phyloP scores from a whole-genome alignment of 192 early-diverging fungal species.

The Mortierella alpina region DNA sequence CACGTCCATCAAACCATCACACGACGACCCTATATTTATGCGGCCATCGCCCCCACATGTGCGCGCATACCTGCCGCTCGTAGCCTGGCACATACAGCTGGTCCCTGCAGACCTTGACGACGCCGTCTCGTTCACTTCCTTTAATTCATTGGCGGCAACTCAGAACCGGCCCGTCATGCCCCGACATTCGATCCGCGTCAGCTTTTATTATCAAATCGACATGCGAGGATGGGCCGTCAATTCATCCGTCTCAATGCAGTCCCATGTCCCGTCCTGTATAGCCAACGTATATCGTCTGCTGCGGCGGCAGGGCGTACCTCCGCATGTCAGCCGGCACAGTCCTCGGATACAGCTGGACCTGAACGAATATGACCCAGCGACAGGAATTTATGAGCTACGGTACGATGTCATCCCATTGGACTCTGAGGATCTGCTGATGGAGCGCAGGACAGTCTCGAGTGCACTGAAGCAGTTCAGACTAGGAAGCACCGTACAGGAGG shows the following conservation, averaged over 20 bases:
- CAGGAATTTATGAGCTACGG: constrained; percentile 52
- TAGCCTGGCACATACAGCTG: constrained; percentile 49
- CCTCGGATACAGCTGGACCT: constrained; percentile 50
- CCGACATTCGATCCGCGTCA: constrained; percentile 53
- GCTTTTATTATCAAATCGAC: constrained; percentile 56
- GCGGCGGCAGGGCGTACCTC: constrained; percentile 48
- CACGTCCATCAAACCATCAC: constrained; percentile 50
- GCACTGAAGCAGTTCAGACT: constrained; percentile 34
- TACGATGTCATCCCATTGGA: constrained; percentile 50
- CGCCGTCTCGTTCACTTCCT: constrained; percentile 50
- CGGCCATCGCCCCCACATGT: constrained; percentile 54
- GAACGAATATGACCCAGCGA: constrained; percentile 51
- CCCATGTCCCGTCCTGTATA: constrained; percentile 54
- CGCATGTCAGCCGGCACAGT: constrained; percentile 51
- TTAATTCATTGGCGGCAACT: constrained; percentile 42
- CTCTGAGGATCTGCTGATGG: constrained; percentile 24
- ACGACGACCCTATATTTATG: constrained; percentile 54
- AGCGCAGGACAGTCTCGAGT: constrained; percentile 31
- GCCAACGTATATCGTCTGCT: constrained; percentile 43
- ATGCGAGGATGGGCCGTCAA: constrained; percentile 55
- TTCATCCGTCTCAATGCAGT: constrained; percentile 53
- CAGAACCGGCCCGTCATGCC: constrained; percentile 51
- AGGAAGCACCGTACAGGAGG: constrained; percentile 11
- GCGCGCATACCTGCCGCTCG: constrained; percentile 52
- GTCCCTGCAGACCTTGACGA: constrained; percentile 54